Base-by-base conservation (phyloP, 2,329 filamentous ascomycete genomes). In the Leptographium flavum region DNA sequence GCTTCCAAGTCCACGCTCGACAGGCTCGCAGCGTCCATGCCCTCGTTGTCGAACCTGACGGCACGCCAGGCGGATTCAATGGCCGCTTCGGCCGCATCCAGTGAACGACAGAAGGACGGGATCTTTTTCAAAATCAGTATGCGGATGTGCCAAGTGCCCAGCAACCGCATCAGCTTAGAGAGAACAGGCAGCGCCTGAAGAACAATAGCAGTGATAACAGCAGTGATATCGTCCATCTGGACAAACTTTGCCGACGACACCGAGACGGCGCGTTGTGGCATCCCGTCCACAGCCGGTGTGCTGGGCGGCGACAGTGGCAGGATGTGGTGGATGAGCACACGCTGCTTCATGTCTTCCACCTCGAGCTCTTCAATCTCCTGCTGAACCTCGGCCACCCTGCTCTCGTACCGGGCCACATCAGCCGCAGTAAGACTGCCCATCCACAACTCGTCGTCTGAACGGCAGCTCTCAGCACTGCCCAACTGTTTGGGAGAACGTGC, bases 181-280 rank as follows among this genome's bases (percentile, higher is more conserved):
- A 95, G 65, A 48, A 83, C 81, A 1, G 92, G 92, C 19, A 98
- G 70, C 4, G 87, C 79, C 57, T 92, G 85, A n/a, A 98, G 65
- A 17, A 94, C 83, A 30, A 90, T 94, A 25, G 88, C 85, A 1
- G 92, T 95, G 46, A 96, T 75, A 39, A 96, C 73, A 22, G 90
- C 86, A 9, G 87, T 88, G 55, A 94, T 78, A 60, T 96, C 92
- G 54, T 92, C 87, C 69, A 96, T 76, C 49, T 74, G 79, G 50
- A 74, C 75, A 60, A 84, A 84, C 36, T 68, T 65, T 27, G 64
- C 63, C 59, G 56, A 65, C 5, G 53, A 65, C 53, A 57, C 67
- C 57, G 58, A 62, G 55, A 60, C 52, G 11, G 64, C 60, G 17
- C 57, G 57, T 40, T 60, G 66, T 2, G 37, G n/a, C 1, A 28